Evolutionary conservation across 2,329 filamentous ascomycete genomes (phyloP), one percentile per base, ranked within the genome.

Genomic region (Ophiostoma quercus): DNA sequence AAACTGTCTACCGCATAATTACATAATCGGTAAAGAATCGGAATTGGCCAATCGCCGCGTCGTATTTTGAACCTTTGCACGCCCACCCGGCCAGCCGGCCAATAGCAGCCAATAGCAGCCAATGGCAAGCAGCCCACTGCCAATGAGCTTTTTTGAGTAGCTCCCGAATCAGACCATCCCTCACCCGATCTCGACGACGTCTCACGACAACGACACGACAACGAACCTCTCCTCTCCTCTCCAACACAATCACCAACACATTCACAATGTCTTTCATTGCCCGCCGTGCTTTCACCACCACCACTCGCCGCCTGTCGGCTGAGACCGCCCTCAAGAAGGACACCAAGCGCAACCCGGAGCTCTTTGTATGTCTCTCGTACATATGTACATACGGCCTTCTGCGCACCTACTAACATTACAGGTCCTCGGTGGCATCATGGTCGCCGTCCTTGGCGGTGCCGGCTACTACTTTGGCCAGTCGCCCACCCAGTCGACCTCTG

Each of bases 341-440:
- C 80, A 81, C 82, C 77, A 87, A 85, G 84, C 83, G 82, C 78
- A 82, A 83, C 78, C 81, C 81, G 75, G 81, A 83, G 77, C 76
- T 82, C 65, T 76, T 78, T 76, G 81, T 83, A 78, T 77, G 81
- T 82, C 74, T 7, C 43, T 47, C 2, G 16, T 19, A 37, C 19
- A 47, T 47, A 5, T 47, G 16, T 8, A n/a, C 6, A n/a, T n/a
- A 47, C 43, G 8, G 7, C 43, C 7, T 47, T 47, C n/a, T 47
- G 1, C 43, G 6, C 5, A 0, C 16, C 14, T 19, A 47, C 43
- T 47, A n/a, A 47, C 43, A 63, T 67, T 73, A 3, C 77, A 98
- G 95, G 88, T 98, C 78, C 90, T 99, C 74, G 87, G 94, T 74
- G 92, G 88, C 78, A 89, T 98, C 80, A 97, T 98, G 92, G 89